Percentiles rank a stretch among this genome's conserved stretches.
These are phyloP conservation scores for Geotrichum carabidarum DNA, from an alignment of 1,139 yeast species.

Conservation along the genomic window DNA sequence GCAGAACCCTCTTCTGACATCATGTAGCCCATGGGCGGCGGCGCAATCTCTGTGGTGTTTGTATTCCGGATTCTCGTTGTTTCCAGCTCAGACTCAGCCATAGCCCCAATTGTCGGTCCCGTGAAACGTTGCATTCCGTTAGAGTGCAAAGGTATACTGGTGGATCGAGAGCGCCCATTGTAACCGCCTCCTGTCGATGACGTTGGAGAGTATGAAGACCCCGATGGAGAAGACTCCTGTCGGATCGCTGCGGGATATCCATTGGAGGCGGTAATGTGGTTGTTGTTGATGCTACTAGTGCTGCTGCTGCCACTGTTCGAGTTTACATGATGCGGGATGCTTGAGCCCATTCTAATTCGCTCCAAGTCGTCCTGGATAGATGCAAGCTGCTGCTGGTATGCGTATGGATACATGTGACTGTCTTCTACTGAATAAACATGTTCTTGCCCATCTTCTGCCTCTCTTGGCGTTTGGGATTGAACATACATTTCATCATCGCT, in stretches of 20 bases:
- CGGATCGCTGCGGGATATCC: neutral
- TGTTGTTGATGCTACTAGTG: constrained; percentile 4
- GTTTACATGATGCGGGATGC: neutral
- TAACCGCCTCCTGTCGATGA: neutral
- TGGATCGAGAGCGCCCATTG: constrained; percentile 15
- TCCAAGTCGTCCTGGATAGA: constrained; percentile 13
- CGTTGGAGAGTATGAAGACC: constrained; percentile 8
- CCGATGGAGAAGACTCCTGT: constrained; percentile 14
- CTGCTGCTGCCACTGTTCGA: constrained; percentile 5
- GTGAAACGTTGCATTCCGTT: neutral
- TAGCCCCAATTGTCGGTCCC: constrained; percentile 10
- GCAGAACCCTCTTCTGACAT: neutral
- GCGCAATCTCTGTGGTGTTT: constrained; percentile 15
- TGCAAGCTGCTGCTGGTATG: constrained; percentile 16
- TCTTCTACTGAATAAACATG: constrained; percentile 15
- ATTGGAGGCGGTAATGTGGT: neutral
- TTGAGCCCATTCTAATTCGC: neutral
- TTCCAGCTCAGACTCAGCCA: constrained; percentile 2
- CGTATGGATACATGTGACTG: constrained; percentile 4
- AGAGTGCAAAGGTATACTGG: constrained; percentile 14
- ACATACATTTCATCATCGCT: constrained; percentile 19
- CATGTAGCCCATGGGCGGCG: constrained; percentile 10
- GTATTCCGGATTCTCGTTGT: constrained; percentile 10
- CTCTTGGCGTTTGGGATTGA: constrained; percentile 1
- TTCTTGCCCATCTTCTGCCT: constrained; percentile 12